These are phyloP conservation scores for Orbilia javanica DNA, from an alignment of 2,329 filamentous ascomycete genomes.

Conservation along the genomic window DNA sequence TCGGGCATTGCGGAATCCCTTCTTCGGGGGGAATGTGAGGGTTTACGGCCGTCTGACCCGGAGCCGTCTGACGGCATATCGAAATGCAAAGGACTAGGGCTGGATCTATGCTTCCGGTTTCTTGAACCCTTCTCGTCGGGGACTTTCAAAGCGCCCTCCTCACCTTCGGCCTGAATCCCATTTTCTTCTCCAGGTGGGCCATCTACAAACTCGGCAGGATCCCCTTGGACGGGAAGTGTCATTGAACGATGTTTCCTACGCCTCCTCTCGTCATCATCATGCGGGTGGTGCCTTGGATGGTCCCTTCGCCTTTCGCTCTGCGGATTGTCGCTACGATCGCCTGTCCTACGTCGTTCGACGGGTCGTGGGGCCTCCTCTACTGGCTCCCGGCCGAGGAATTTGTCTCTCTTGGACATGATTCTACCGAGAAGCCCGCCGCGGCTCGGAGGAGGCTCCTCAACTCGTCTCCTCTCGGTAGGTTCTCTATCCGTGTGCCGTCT, in stretches of 20 bases:
- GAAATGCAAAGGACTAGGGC: slow-evolving; percentile 40
- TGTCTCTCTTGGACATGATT: slow-evolving; percentile 31
- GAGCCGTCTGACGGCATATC: slow-evolving; percentile 48
- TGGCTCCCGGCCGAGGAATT: slow-evolving; percentile 38
- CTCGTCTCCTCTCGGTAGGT: slow-evolving; percentile 26
- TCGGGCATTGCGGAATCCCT: slow-evolving; percentile 28
- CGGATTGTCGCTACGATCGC: slow-evolving; percentile 24
- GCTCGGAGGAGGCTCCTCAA: slow-evolving; percentile 34
- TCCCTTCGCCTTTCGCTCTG: slow-evolving; percentile 35
- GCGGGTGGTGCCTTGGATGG: slow-evolving; percentile 38
- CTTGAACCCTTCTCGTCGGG: slow-evolving; percentile 35
- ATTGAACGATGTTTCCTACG: slow-evolving; percentile 49
- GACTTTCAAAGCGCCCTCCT: slow-evolving; percentile 17
- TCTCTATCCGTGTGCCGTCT: slow-evolving; percentile 42
- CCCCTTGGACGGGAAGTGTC: slow-evolving; percentile 37
- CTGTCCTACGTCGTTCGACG: slow-evolving; percentile 45
- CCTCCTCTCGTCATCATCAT: slow-evolving; percentile 36
- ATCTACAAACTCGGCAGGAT: slow-evolving; percentile 46
- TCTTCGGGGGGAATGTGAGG: slow-evolving; percentile 37
- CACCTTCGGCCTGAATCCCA: slow-evolving; percentile 25
- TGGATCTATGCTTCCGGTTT: slow-evolving; percentile 45
- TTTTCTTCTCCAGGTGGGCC: slow-evolving; percentile 31
- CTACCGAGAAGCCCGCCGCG: slow-evolving; percentile 45
- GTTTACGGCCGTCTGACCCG: slow-evolving; percentile 31
- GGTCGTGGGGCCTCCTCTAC: slow-evolving; percentile 36